Conservation (phyloP, 169 alveolate species). For the Eimeria praecox region DNA sequence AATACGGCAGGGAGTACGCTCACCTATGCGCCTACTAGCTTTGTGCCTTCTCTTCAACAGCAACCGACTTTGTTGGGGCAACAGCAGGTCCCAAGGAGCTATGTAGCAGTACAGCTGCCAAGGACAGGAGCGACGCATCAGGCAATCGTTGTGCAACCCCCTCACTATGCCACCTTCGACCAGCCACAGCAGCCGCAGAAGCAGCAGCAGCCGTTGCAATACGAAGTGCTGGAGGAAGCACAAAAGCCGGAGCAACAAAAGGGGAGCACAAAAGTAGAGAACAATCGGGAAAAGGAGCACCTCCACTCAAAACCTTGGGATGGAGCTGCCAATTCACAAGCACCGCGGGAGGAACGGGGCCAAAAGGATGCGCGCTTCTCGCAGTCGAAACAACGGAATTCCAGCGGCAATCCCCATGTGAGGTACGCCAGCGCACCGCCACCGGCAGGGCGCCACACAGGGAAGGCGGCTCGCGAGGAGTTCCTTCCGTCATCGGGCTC, state of each 20-base stretch:
- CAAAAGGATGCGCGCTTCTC: not conserved
- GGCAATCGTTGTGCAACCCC: not conserved
- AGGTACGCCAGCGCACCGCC: conserved; percentile 11
- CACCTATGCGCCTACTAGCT: not conserved
- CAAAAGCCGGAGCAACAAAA: not conserved
- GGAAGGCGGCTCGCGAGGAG: not conserved
- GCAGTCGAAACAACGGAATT: not conserved
- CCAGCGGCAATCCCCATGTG: not conserved
- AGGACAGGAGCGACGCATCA: not conserved
- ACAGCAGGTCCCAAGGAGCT: not conserved
- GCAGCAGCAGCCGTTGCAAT: not conserved
- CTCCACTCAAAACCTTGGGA: not conserved
- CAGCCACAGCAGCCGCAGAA: conserved; percentile 21
- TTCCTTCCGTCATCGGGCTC: not conserved
- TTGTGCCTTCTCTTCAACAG: not conserved
- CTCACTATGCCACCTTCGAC: not conserved
- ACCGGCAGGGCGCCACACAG: conserved; percentile 16
- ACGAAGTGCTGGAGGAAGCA: not conserved
- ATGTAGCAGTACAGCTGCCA: not conserved
- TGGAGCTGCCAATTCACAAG: not conserved
- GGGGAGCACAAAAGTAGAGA: not conserved
- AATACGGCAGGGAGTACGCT: not conserved
- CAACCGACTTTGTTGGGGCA: not conserved
- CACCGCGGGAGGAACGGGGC: not conserved
- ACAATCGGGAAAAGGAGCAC: not conserved